Evolutionary conservation across 2,329 filamentous ascomycete genomes (phyloP), one percentile per base, ranked within the genome.

Genomic region (Colletotrichum truncatum): DNA sequence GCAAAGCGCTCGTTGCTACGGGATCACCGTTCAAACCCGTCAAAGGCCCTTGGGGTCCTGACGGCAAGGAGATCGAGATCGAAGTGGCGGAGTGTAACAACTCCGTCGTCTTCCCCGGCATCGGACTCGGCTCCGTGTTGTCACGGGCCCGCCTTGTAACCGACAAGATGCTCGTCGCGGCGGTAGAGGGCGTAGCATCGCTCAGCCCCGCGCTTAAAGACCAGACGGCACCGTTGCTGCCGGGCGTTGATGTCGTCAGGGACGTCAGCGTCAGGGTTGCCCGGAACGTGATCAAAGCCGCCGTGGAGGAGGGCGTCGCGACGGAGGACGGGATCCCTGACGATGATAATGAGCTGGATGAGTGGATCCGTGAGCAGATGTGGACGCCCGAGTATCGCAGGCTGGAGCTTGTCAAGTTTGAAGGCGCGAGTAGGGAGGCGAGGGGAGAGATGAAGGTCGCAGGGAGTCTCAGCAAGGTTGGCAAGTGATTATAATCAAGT

Each of bases 61-160:
- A 80, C 9, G 85, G 82, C 0, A 55, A 72, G 0, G 82, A 85
- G 7, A 64, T 83, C 2, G 75, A 77, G 67, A 80, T 85, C 63
- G 77, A 83, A 26, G 74, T 85, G 73, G 93, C 93, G 23, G 93
- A 97, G 77, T 97, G 94, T 80, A 97, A 97, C 80, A 97, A 97
- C 78, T 91, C 89, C 1, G 92, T 92, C 32, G 91, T 91, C 14
- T 97, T 97, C 76, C 93, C 93, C 0, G 93, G 93, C 0, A 95
- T 97, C 64, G 93, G 93, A 0, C 88, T 97, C 1, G 94, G 93
- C 10, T 87, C 87, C 7, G 87, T 97, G 0, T 85, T 97, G 1
- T 89, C 85, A 25, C 88, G 92, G 12, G 84, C 91, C 3, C 84
- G 81, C 11, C 82, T 89, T 1, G 78, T 97, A 26, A 91, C 91